phyloP scores from a whole-genome alignment of 768 basidiomycete genomes.

The Mycena polygramma region DNA sequence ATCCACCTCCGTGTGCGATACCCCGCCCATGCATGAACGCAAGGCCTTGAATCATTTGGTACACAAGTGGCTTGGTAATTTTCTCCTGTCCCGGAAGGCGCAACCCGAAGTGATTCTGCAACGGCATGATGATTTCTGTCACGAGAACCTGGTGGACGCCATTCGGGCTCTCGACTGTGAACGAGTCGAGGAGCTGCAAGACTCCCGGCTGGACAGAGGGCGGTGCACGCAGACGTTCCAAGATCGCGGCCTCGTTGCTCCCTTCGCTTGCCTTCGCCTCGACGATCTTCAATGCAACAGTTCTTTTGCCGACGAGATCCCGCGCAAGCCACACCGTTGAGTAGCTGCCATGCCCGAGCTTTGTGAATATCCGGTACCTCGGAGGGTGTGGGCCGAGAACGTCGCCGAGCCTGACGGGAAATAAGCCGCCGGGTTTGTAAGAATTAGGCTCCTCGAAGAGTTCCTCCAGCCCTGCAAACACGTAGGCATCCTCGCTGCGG shows the following conservation, averaged over 20 bases:
- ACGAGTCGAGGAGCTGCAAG: constrained; percentile 1
- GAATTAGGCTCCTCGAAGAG: neutral
- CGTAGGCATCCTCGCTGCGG: no score
- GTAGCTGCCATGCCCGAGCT: constrained; percentile 1
- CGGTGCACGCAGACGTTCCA: neutral
- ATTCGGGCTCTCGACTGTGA: constrained; percentile 2
- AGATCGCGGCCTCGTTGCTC: constrained; percentile 1
- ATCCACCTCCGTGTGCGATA: constrained; percentile 5
- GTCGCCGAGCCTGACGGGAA: constrained; percentile 1
- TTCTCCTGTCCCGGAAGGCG: neutral
- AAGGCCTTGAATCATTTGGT: constrained; percentile 2
- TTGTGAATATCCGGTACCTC: neutral
- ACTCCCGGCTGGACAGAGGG: neutral
- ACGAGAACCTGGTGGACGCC: constrained; percentile 14
- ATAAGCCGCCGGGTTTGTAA: constrained; percentile 10
- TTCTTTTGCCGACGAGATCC: neutral
- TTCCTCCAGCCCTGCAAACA: neutral
- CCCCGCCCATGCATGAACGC: constrained; percentile 9
- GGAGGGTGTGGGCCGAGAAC: constrained; percentile 2
- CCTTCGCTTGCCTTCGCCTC: neutral
- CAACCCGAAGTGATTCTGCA: neutral
- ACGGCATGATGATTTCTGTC: neutral
- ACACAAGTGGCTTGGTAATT: neutral
- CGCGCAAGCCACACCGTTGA: constrained; percentile 16
- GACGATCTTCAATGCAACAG: neutral